Evolutionary conservation across 352 stramenopile genomes (phyloP).

Genomic region (Phytopythium ostracodes): DNA sequence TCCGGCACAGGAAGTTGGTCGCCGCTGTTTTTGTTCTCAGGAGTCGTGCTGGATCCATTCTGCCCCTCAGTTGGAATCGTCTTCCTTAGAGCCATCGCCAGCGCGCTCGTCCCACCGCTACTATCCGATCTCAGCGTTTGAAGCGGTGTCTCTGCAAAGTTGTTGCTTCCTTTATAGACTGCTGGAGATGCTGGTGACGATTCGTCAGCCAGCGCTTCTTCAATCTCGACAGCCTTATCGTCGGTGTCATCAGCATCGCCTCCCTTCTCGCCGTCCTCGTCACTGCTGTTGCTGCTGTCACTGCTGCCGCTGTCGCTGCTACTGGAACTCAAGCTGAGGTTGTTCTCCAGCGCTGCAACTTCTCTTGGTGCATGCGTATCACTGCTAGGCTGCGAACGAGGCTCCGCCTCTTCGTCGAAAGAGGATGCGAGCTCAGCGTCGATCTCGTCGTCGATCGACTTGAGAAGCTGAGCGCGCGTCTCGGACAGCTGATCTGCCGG

Average conservation of each 20-base stretch:
- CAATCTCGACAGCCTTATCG: not conserved
- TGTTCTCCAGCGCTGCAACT: not conserved
- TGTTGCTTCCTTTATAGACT: too few relatives aligned
- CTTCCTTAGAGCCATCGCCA: not conserved
- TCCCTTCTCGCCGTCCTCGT: constrained; percentile 16
- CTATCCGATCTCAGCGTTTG: too few relatives aligned
- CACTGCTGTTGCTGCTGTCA: constrained; percentile 27
- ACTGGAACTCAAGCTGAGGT: constrained; percentile 13
- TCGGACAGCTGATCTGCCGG: not conserved
- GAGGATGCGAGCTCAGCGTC: constrained; percentile 34
- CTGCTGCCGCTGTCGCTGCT: constrained; percentile 22
- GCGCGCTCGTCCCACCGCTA: not conserved
- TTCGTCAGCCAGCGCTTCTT: not conserved
- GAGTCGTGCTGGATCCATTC: too few relatives aligned
- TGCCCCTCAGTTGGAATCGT: not conserved
- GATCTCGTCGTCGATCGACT: constrained; percentile 34
- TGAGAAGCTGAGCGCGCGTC: not conserved
- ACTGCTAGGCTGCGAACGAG: not conserved
- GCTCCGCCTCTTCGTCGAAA: constrained; percentile 19
- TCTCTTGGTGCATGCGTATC: not conserved
- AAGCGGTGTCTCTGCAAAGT: not conserved
- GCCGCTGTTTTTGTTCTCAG: not conserved
- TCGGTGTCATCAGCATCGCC: constrained; percentile 8
- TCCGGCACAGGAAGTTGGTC: not conserved
- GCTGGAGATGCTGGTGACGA: not conserved